Evolutionary conservation across 345 rosid genomes (phyloP), one percentile per base, ranked within the genome.

Genomic region (Linum trigynum): DNA sequence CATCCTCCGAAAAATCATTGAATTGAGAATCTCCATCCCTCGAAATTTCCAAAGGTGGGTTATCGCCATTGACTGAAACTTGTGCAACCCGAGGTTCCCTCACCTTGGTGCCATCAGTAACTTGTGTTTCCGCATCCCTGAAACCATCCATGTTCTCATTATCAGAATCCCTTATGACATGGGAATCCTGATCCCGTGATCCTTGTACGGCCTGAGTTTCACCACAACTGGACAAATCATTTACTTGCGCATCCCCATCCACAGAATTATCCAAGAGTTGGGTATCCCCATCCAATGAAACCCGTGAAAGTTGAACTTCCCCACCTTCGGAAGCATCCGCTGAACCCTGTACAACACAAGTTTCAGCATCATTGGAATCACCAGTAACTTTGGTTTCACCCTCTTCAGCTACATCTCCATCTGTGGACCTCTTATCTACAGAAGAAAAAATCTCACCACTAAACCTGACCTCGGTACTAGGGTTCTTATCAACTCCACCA

Each of bases 391-490:
- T 12, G 53, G 61, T 57, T 32, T 37, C 61, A 23, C 32, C 32
- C 32, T 23, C 32, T 23, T 23, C 32, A 23, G 32, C 32, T 23
- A 23, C 58, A 45, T 75, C 78, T 40, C 60, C 66, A 36, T 51
- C 69, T 1, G 50, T 50, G 36, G 71, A 72, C n/a, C 70, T 59
- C 63, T 50, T 70, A 35, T 39, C 61, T 3, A 35, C 57, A 23
- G 23, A 35, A 23, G 67, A 55, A 23, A 23, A 23, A 51, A 39
- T 66, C 65, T 65, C 73, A 48, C 41, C 40, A 63, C 65, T 45
- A 58, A 35, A 45, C 50, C 55, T 71, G 62, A n/a, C 51, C 38
- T n/a, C 65, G 36, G 32, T 62, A 60, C 40, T 64, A 6, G 41
- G 63, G 32, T 48, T 69, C 38, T 39, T 43, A 45, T 11, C 67